Evolutionary conservation across 768 basidiomycete genomes (phyloP), one percentile per base, ranked within the genome.

Genomic region (Mycena latifolia): DNA sequence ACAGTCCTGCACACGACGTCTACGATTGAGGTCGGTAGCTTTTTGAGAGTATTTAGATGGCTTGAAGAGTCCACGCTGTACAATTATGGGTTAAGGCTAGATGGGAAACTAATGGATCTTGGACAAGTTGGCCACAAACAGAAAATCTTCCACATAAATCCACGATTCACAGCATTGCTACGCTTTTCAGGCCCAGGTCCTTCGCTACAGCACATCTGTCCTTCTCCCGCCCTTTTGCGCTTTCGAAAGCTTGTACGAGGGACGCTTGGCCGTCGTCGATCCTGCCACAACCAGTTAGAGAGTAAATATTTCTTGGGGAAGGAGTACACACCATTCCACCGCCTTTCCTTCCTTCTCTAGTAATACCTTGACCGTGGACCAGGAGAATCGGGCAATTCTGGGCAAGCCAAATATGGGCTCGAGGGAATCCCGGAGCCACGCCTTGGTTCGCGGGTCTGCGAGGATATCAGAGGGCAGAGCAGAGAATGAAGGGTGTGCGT

Each of bases 351-450:
- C 81, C 73, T 93, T 93, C 54, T 97, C 95, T 18, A 99, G 79
- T 3, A 89, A 76, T 2, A 93, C 86, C 74, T 95, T 96, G 66
- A 96, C 89, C 0, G 98, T 98, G 4, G 93, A 89, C 98, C 98
- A 99, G 2, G 93, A 95, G 79, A 99, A 99, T 20, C 98, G 88
- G 4, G 89, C 96, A 41, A 98, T 78, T 20, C 88, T 91, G 0
- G 97, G 97, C 73, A 89, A 97, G 6, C 98, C 98, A 74, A 99
- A 99, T 2, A 94, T 91, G 2, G 91, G 92, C 60, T 98, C 91
- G 15, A 98, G 73, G 0, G 91, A 85, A 1, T 81, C 75, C 69
- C 86, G 86, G 15, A 99, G 81, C 94, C 95, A 99, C 0, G 88
- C 88, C 72, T 95, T 88, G 0, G 98, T 99, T 71, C 92, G 94